Evolutionary conservation across 257 asterid species (phyloP).

Genomic region (Salvia rosmarinus): DNA sequence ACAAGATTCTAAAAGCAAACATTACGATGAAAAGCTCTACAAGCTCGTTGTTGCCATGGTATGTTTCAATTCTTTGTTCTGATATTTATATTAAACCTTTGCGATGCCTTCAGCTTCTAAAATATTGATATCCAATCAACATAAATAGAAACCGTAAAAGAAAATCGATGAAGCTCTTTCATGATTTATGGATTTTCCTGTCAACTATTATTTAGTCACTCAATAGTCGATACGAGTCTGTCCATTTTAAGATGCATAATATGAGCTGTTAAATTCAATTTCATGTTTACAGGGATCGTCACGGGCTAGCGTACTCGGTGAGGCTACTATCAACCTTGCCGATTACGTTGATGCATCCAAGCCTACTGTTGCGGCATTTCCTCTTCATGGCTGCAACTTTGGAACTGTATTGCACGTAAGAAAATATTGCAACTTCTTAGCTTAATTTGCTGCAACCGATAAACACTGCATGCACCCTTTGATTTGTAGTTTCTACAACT

Average conservation of each 20-base stretch:
- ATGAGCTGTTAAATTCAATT: too few relatives aligned
- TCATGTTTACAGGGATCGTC: conserved; percentile 75
- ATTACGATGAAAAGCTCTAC: conserved; percentile 90
- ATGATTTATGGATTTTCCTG: too few relatives aligned
- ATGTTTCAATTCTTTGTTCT: conserved; percentile 36
- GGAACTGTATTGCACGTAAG: conserved; percentile 91
- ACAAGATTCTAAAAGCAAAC: conserved; percentile 85
- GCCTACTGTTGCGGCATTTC: conserved; percentile 73
- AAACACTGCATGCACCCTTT: not conserved
- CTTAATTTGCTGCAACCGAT: not conserved
- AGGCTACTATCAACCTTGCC: conserved; percentile 86
- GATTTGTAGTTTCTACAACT: not conserved
- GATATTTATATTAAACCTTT: not conserved
- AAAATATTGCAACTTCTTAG: conserved; percentile 13
- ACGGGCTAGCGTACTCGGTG: conserved; percentile 90
- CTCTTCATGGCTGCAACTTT: conserved; percentile 82
- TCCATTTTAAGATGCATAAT: too few relatives aligned
- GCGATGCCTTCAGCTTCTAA: conserved; percentile 24
- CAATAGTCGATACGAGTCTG: too few relatives aligned
- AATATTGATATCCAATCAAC: conserved; percentile 3
- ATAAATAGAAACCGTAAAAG: conserved; percentile 1
- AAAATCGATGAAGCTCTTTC: too few relatives aligned
- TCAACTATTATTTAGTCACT: too few relatives aligned
- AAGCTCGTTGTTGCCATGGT: conserved; percentile 94
- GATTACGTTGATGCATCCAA: conserved; percentile 85